Percentiles rank a stretch among this genome's conserved stretches.
Evolutionary conservation across 2,329 filamentous ascomycete species (phyloP).

Genomic region (Leptographium lundbergii): DNA sequence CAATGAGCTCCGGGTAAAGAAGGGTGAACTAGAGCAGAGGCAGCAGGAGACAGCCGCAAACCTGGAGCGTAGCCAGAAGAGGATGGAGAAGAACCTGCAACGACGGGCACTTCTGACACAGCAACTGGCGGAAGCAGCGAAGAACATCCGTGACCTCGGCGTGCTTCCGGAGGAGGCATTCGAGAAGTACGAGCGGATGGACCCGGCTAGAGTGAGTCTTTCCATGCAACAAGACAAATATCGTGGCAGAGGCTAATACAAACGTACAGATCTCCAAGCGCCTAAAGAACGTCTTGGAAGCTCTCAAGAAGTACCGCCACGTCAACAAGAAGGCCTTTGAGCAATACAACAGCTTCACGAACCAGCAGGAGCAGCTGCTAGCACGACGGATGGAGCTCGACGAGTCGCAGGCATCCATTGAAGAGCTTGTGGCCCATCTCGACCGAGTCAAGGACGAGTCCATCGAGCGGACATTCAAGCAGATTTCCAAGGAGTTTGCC

Average conservation of each 20-base stretch:
- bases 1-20: constrained; percentile 40
- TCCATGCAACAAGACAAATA: too few relatives aligned
- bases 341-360: constrained; percentile 95
- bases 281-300: constrained; percentile 83
- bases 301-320: constrained; percentile 90
- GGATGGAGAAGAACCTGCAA: constrained; percentile 83
- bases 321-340: constrained; percentile 99
- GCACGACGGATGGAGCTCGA: constrained; percentile 80
- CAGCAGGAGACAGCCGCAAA: constrained; percentile 63
- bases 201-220: constrained; percentile 55
- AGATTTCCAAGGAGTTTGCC: constrained; percentile 87
- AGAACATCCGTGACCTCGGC: constrained; percentile 85
- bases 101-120: constrained; percentile 70
- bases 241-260: constrained; percentile 1
- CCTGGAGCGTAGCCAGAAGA: constrained; percentile 78
- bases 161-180: constrained; percentile 90
- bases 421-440: constrained; percentile 81
- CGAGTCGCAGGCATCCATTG: constrained; percentile 72
- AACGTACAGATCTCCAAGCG: constrained; percentile 41
- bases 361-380: constrained; percentile 75
- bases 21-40: constrained; percentile 52
- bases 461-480: constrained; percentile 96
- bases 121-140: constrained; percentile 67
- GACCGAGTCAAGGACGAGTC: constrained; percentile 96
- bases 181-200: constrained; percentile 75